Conservation (phyloP, 805 yeast species). For the Barnettozyma sucrosica region DNA sequence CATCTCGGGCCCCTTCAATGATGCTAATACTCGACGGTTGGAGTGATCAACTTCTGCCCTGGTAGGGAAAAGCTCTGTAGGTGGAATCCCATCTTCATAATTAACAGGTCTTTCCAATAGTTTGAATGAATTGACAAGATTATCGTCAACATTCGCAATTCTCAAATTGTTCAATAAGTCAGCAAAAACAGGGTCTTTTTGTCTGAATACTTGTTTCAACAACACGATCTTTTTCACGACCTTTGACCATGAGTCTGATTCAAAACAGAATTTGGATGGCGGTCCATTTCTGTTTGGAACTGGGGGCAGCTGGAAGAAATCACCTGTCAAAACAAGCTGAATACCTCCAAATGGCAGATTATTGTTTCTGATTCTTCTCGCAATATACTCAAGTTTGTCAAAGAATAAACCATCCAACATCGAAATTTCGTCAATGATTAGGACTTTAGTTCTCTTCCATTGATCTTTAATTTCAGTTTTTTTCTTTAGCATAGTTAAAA, state of each 20-base stretch:
- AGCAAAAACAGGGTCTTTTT: conserved; percentile 73
- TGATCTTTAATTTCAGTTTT: conserved; percentile 38
- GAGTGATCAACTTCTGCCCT: conserved; percentile 79
- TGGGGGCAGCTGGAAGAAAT: conserved; percentile 94
- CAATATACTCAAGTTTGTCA: conserved; percentile 68
- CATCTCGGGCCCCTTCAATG: conserved; percentile 41
- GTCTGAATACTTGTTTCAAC: conserved; percentile 80
- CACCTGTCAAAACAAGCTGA: conserved; percentile 88
- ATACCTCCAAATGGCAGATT: conserved; percentile 86
- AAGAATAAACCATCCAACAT: conserved; percentile 84
- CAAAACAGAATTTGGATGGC: conserved; percentile 60
- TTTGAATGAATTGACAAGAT: conserved; percentile 43
- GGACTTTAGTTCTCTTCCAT: conserved; percentile 66
- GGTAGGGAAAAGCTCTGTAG: conserved; percentile 87
- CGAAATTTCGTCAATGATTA: conserved; percentile 88
- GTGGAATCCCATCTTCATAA: conserved; percentile 71
- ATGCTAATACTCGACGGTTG: conserved; percentile 46
- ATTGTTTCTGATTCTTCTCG: conserved; percentile 45
- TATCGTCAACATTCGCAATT: conserved; percentile 54
- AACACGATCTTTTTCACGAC: conserved; percentile 62
- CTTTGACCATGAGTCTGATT: conserved; percentile 61
- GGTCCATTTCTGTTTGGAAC: conserved; percentile 41
- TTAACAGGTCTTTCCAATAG: conserved; percentile 50
- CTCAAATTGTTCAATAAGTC: conserved; percentile 78
- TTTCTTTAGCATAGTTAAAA: conserved; percentile 36